Evolutionary conservation across 495 filamentous ascomycete species (phyloP), one percentile per base, ranked within the genome.

Genomic region (Penicillium ochrochloron): DNA sequence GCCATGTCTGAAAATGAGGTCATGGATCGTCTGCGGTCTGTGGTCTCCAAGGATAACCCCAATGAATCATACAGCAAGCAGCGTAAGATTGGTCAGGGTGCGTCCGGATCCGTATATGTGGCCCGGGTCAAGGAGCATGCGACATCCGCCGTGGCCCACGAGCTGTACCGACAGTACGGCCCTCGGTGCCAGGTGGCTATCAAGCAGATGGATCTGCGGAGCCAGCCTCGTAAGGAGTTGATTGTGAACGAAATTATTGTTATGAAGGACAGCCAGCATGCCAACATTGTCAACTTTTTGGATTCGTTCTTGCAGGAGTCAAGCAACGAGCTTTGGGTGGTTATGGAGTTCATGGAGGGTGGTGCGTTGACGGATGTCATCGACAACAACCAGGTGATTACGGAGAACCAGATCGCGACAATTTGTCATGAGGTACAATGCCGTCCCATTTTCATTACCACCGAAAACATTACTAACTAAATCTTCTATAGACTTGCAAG

Each of bases 301-400:
- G 95, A 99, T 72, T 94, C 95, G 0, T 99, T 97, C 84, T 80
- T 99, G 70, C 90, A 94, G 67, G 95, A 96, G 69, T 91, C 92
- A 70, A 92, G 90, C 75, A 86, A 89, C 63, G 96, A 99, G 74
- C 84, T 99, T 31, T 99, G 95, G 95, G 93, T 99, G 23, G 95
- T 99, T 35, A 97, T 99, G 96, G 95, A 99, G 77, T 99, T 95
- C 71, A 98, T 99, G 96, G 95, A 98, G 76, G 95, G 95, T 64
- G 95, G 95, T 75, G 93, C 95, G 53, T 79, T 99, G 73, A 99
- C 96, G 0, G 96, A 99, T 83, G 93, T 99, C 57, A 98, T 98
- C 78, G 96, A 97, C 73, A 97, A 97, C 77, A 99, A 98, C 76
- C 85, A 85, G 12, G 81, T 85, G 57, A 96, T 99, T 69, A 89